Evolutionary conservation across 768 basidiomycete species (phyloP).

Genomic region (Candolleomyces aberdarensis): DNA sequence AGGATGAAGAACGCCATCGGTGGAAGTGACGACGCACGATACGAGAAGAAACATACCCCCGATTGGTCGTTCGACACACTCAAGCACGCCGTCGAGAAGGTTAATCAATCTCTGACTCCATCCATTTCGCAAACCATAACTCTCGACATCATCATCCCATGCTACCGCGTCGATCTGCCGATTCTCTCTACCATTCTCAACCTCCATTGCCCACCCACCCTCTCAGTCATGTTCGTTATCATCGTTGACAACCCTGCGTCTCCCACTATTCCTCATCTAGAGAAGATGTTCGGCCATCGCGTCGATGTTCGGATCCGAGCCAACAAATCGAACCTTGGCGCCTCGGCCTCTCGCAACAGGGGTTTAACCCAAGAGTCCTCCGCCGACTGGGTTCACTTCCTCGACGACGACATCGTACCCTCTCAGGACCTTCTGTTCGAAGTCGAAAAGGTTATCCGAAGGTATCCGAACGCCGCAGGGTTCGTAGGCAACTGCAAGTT

Average conservation of each 20-base stretch:
- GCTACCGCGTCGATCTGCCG: conserved; percentile 46
- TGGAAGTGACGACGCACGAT: conserved; percentile 43
- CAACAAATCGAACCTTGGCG: conserved; percentile 46
- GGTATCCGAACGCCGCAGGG: conserved; percentile 45
- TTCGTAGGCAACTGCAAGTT: conserved; percentile 54
- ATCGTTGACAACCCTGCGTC: conserved; percentile 56
- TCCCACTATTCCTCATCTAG: conserved; percentile 33
- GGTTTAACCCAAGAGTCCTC: conserved; percentile 48
- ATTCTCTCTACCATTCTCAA: conserved; percentile 43
- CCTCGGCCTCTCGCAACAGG: conserved; percentile 52
- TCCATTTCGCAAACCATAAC: conserved; percentile 34
- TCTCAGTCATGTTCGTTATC: conserved; percentile 53
- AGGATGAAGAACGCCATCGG: conserved; percentile 45
- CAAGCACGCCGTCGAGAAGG: conserved; percentile 33
- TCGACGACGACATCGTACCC: conserved; percentile 59
- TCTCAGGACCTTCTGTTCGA: conserved; percentile 38
- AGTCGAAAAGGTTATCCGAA: conserved; percentile 45
- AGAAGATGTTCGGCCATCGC: conserved; percentile 36
- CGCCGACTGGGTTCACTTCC: conserved; percentile 55
- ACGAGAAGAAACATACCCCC: conserved; percentile 38
- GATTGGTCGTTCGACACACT: conserved; percentile 51
- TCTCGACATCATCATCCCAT: conserved; percentile 55
- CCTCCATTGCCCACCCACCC: conserved; percentile 39
- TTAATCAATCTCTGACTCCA: conserved; percentile 14
- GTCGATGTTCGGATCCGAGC: conserved; percentile 53